Evolutionary conservation across 495 filamentous ascomycete genomes (phyloP).

Genomic region (Glonium stellatum): DNA sequence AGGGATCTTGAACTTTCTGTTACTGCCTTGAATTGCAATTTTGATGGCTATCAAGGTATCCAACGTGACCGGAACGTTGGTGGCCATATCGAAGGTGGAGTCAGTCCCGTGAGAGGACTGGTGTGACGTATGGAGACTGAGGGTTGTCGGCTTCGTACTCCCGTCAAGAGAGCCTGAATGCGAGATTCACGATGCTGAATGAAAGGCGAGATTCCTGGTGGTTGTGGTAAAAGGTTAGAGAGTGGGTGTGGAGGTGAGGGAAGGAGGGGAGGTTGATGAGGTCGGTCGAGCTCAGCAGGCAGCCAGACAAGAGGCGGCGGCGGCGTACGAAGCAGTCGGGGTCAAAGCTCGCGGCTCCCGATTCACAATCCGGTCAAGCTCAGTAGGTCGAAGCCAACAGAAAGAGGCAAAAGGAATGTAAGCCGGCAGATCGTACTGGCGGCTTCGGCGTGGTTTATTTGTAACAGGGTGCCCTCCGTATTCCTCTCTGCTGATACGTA

Average conservation of each 20-base stretch:
- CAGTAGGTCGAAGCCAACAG: not conserved
- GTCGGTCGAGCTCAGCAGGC: constrained; percentile 2
- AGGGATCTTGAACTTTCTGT: constrained; percentile 81
- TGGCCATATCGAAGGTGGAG: constrained; percentile 42
- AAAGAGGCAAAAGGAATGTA: not conserved
- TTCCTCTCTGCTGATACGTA: no score
- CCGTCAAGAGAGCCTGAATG: constrained; percentile 1
- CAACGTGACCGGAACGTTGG: constrained; percentile 47
- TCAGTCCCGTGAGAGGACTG: constrained; percentile 1
- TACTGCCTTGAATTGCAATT: constrained; percentile 62
- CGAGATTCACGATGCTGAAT: not conserved
- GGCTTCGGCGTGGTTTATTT: not conserved
- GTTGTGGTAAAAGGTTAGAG: not conserved
- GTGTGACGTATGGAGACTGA: constrained; percentile 16
- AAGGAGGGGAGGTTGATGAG: not conserved
- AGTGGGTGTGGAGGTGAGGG: not conserved
- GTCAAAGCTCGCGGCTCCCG: not conserved
- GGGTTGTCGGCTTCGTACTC: not conserved
- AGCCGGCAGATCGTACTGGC: not conserved
- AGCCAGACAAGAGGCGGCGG: no score
- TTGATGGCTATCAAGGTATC: constrained; percentile 84
- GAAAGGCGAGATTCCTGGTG: not conserved
- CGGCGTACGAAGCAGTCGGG: not conserved
- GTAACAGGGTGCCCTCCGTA: not conserved
- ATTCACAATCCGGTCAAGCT: not conserved